phyloP scores from a whole-genome alignment of 2,329 filamentous ascomycete genomes.

The Teratosphaeria viscida region DNA sequence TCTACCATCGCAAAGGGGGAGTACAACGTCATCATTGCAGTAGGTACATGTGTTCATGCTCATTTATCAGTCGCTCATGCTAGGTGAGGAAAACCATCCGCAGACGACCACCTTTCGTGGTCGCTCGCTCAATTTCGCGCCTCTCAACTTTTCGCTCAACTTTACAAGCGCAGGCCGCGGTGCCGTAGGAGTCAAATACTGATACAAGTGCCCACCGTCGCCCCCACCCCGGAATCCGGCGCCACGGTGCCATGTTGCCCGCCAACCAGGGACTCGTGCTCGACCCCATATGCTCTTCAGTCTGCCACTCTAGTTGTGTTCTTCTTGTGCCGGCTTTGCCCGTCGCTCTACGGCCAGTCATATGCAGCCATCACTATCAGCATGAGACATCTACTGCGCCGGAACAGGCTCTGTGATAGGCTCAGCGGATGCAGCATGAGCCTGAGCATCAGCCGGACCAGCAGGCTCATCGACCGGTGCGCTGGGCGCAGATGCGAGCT shows the following conservation, averaged over 20 bases:
- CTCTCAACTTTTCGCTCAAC: not conserved
- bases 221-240: not conserved
- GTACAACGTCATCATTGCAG: not conserved
- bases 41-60: not conserved
- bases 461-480: not conserved
- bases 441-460: not conserved
- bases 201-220: not conserved
- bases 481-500: constrained; percentile 1
- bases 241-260: not conserved
- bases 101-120: not conserved
- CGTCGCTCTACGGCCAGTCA: not conserved
- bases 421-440: not conserved
- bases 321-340: not conserved
- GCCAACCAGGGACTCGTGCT: not conserved
- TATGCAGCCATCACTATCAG: not conserved
- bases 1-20: not conserved
- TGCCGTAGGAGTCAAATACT: not conserved
- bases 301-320: not conserved
- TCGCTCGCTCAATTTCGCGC: not conserved
- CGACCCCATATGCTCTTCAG: not conserved
- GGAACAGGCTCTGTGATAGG: not conserved
- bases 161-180: not conserved
- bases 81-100: not conserved
- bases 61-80: not conserved
- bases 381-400: not conserved